These are phyloP conservation scores for Amphicarpaea edgeworthii DNA, from an alignment of 306 rosid species.

Conservation along the genomic window DNA sequence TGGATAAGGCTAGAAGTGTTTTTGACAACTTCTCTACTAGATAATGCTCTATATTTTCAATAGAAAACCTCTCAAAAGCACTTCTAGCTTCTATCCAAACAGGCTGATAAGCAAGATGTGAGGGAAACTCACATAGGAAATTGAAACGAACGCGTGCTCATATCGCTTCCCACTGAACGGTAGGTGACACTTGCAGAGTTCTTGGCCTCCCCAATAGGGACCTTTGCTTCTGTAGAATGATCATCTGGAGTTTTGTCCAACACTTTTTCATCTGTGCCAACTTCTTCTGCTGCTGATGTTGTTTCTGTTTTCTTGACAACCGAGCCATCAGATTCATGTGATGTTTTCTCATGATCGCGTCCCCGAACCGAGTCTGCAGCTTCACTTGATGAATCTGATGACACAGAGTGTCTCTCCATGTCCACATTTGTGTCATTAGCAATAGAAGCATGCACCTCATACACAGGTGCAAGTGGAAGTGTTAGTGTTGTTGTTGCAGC, in stretches of 20 bases:
- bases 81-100: too few species aligned
- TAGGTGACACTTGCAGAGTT: neutral
- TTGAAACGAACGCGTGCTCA: constrained; percentile 62
- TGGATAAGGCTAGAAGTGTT: too few species aligned
- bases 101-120: constrained; percentile 20
- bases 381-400: constrained; percentile 32
- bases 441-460: constrained; percentile 26
- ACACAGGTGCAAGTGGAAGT: constrained; percentile 25
- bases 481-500: too few species aligned
- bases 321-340: neutral
- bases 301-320: constrained; percentile 13
- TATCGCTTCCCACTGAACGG: constrained; percentile 46
- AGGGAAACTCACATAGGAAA: constrained; percentile 65
- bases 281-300: constrained; percentile 9
- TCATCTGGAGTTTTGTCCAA: constrained; percentile 18
- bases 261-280: neutral
- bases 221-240: neutral
- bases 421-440: constrained; percentile 14
- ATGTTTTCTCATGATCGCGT: neutral
- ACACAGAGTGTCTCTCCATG: constrained; percentile 20
- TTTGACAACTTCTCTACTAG: too few species aligned
- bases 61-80: too few species aligned
- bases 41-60: too few species aligned
- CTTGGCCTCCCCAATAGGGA: constrained; percentile 19
- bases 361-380: neutral